phyloP scores from a whole-genome alignment of 345 rosid genomes.

The Gynandropsis gynandra region DNA sequence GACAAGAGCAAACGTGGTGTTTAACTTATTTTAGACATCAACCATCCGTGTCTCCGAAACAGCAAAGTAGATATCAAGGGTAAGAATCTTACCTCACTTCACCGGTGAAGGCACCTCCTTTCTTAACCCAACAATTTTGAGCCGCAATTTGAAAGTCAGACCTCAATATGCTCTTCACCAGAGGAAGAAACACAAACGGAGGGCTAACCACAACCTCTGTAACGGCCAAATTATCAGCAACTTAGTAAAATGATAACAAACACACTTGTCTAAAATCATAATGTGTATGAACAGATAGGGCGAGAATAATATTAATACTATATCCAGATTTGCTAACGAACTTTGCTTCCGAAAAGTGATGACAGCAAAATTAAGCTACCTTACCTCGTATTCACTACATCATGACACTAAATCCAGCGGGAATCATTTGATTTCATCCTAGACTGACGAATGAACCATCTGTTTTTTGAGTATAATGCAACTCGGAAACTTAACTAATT shows the following conservation, averaged over 20 bases:
- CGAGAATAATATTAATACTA: too few relatives aligned
- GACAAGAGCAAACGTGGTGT: neutral
- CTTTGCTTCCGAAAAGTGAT: too few relatives aligned
- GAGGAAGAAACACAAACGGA: constrained; percentile 68
- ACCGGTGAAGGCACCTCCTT: constrained; percentile 96
- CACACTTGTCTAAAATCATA: neutral
- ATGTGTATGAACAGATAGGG: neutral
- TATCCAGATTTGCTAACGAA: too few relatives aligned
- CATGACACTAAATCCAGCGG: too few relatives aligned
- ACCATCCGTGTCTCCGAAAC: neutral
- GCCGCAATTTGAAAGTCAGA: constrained; percentile 81
- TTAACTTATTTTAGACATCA: neutral
- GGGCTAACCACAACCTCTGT: constrained; percentile 91
- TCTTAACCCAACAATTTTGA: constrained; percentile 92
- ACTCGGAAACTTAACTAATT: too few relatives aligned
- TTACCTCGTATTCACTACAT: too few relatives aligned
- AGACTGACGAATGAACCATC: too few relatives aligned
- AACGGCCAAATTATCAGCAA: neutral
- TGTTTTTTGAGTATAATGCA: too few relatives aligned
- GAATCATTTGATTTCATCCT: too few relatives aligned
- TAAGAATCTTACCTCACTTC: constrained; percentile 56
- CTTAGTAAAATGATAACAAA: neutral
- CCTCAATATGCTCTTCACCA: constrained; percentile 55
- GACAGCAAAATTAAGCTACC: too few relatives aligned
- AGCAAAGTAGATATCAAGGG: neutral